These are phyloP conservation scores for Sanguinoderma infundibulare DNA, from an alignment of 1,284 basidiomycete species.

Conservation along the genomic window DNA sequence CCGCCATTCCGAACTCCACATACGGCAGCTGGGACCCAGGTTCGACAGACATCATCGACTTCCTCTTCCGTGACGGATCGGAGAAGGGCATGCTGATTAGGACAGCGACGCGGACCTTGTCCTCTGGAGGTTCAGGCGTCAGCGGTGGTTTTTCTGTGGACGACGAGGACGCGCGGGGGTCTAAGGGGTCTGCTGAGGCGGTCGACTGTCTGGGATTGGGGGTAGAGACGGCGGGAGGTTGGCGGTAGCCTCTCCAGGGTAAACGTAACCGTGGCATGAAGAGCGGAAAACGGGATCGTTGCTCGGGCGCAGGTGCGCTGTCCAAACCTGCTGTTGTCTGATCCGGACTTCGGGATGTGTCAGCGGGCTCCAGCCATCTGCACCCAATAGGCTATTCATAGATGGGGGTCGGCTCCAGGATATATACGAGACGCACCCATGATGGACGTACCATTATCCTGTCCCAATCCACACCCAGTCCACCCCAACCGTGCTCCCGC, in stretches of 20 bases:
- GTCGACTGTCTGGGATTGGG: background rate
- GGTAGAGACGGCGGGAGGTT: background rate
- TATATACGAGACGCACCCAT: background rate
- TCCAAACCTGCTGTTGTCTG: background rate
- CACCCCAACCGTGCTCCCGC: constrained; percentile 5
- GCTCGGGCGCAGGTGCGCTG: background rate
- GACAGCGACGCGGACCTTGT: constrained; percentile 22
- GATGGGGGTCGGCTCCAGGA: background rate
- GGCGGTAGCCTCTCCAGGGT: constrained; percentile 1
- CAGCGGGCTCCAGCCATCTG: constrained; percentile 8
- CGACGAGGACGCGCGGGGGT: background rate
- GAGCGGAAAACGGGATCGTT: constrained; percentile 2
- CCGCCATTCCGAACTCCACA: constrained; percentile 28
- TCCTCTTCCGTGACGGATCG: constrained; percentile 9
- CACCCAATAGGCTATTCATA: constrained; percentile 14
- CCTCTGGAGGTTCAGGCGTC: constrained; percentile 10
- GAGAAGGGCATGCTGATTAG: constrained; percentile 30
- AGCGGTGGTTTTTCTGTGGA: constrained; percentile 14
- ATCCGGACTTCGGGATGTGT: background rate
- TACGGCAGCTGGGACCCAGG: constrained; percentile 21
- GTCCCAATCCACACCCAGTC: constrained; percentile 19
- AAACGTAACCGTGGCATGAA: constrained; percentile 8
- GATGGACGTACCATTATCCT: constrained; percentile 23
- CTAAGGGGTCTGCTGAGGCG: background rate
- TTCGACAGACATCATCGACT: constrained; percentile 7